Conservation (phyloP, 352 stramenopile species). For the Thalassiosira livingstoniorum region DNA sequence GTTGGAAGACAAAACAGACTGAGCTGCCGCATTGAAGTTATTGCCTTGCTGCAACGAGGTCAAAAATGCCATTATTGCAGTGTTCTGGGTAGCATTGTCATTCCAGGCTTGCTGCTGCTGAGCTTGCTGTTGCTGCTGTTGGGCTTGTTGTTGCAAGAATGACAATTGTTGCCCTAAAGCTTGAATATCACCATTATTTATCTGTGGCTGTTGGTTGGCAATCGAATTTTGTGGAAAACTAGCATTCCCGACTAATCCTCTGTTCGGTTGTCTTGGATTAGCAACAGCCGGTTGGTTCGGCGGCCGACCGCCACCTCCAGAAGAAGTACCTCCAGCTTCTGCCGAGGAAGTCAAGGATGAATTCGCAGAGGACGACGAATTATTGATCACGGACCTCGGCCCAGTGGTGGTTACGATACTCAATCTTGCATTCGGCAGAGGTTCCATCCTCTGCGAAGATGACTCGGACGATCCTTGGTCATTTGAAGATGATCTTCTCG, state of each 20-base stretch:
- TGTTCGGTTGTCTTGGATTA: no score
- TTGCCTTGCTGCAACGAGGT: background rate
- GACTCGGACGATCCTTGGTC: background rate
- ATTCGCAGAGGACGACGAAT: slow-evolving; percentile 1
- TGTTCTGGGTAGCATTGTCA: background rate
- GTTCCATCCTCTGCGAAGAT: background rate
- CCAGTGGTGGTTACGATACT: background rate
- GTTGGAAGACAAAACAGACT: background rate
- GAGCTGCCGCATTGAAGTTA: background rate
- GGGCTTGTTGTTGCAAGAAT: background rate
- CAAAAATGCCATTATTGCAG: background rate
- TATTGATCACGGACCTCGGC: background rate
- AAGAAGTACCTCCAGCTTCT: background rate
- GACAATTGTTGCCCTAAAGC: background rate
- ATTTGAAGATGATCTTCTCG: no score
- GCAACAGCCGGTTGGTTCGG: background rate
- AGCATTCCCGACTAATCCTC: no score
- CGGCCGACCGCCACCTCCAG: background rate
- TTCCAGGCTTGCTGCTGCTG: background rate
- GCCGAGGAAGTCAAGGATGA: slow-evolving; percentile 3
- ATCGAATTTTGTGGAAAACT: background rate
- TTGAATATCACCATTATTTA: background rate
- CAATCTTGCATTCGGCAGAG: no score
- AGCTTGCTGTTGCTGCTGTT: background rate
- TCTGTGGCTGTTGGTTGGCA: background rate